These are phyloP conservation scores for Chlorella sp. DNA, from an alignment of 139 green algal genomes.

Conservation along the genomic window DNA sequence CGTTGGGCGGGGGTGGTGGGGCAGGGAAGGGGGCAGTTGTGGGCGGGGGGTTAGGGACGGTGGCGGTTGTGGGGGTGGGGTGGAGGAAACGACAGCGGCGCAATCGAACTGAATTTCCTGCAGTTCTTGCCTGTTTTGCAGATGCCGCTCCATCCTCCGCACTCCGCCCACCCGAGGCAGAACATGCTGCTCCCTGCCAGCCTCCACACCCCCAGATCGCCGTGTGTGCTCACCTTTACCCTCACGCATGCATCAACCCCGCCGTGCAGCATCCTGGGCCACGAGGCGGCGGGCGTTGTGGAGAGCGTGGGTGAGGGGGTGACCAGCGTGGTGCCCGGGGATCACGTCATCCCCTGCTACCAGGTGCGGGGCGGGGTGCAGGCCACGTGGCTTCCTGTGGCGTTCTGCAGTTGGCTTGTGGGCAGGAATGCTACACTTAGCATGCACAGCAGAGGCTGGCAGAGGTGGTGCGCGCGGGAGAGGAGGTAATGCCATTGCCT, in stretches of 20 bases:
- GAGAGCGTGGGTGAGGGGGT: constrained; percentile 94
- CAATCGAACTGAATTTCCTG: too few relatives aligned
- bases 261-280: constrained; percentile 82
- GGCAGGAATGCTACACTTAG: too few relatives aligned
- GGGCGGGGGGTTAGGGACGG: too few relatives aligned
- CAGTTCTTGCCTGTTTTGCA: too few relatives aligned
- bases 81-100: too few relatives aligned
- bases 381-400: constrained; percentile 26
- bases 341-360: constrained; percentile 97
- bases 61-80: too few relatives aligned
- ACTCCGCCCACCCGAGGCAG: too few relatives aligned
- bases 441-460: too few relatives aligned
- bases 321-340: constrained; percentile 73
- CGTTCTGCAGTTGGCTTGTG: neutral
- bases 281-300: constrained; percentile 97
- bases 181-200: too few relatives aligned
- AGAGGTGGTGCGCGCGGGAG: too few relatives aligned
- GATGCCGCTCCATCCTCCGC: neutral
- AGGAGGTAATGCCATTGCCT: too few relatives aligned
- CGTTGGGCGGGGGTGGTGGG: neutral
- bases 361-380: constrained; percentile 50
- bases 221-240: neutral
- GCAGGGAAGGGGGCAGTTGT: neutral
- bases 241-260: neutral
- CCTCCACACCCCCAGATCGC: too few relatives aligned